Evolutionary conservation across 306 rosid genomes (phyloP).

Genomic region (Alnus glutinosa): DNA sequence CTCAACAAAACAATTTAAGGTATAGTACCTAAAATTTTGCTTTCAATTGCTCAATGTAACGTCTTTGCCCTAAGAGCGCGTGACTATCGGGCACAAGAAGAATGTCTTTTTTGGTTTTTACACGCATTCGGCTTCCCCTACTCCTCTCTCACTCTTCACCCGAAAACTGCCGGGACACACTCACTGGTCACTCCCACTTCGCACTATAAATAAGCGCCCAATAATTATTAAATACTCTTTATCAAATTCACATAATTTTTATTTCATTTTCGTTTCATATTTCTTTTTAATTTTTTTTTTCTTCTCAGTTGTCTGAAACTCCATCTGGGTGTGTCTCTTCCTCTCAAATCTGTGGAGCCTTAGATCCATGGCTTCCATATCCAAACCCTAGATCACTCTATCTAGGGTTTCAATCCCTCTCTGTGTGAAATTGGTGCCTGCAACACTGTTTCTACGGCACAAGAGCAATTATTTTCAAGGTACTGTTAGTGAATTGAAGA

Average conservation of each 20-base stretch:
- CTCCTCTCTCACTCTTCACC: constrained; percentile 25
- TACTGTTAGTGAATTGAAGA: constrained; percentile 29
- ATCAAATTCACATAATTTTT: background rate
- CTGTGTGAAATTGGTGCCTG: constrained; percentile 17
- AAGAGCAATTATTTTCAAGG: constrained; percentile 22
- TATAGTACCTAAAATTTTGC: background rate
- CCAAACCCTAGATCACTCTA: constrained; percentile 34
- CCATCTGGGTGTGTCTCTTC: constrained; percentile 37
- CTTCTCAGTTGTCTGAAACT: constrained; percentile 35
- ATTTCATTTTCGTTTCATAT: constrained; percentile 9
- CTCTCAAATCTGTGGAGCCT: constrained; percentile 51
- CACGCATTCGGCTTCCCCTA: constrained; percentile 7
- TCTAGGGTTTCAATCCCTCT: constrained; percentile 36
- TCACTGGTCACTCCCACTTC: constrained; percentile 10
- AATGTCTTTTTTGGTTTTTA: constrained; percentile 8
- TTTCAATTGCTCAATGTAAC: background rate
- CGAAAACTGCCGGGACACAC: constrained; percentile 50
- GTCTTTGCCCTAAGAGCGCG: constrained; percentile 25
- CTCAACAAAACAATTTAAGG: no score
- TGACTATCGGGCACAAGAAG: constrained; percentile 4
- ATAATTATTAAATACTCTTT: constrained; percentile 10
- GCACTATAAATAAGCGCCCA: constrained; percentile 51
- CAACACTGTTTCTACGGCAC: constrained; percentile 15
- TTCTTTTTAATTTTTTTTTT: constrained; percentile 19
- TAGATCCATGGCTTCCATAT: constrained; percentile 77